phyloP scores from a whole-genome alignment of 345 rosid species.

The Raphanus raphanistrum region DNA sequence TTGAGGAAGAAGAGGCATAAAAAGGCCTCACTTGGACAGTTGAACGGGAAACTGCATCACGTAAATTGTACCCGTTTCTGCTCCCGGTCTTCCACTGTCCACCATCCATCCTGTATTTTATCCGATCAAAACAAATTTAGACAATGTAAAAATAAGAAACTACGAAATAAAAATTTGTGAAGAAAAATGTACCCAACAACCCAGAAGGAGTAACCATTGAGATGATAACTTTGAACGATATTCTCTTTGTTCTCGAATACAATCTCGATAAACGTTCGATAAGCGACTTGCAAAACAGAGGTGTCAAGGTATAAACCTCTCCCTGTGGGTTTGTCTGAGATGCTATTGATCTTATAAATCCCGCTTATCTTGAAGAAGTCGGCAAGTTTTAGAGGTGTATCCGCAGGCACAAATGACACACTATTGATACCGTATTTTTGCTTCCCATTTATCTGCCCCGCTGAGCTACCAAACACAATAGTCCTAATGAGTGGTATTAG shows the following conservation, averaged over 20 bases:
- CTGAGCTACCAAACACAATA: slow-evolving; percentile 63
- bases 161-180: neutral
- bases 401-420: slow-evolving; percentile 76
- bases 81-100: slow-evolving; percentile 77
- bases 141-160: neutral
- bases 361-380: slow-evolving; percentile 80
- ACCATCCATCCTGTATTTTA: slow-evolving; percentile 83
- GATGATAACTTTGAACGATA: slow-evolving; percentile 80
- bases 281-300: slow-evolving; percentile 76
- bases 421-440: slow-evolving; percentile 80
- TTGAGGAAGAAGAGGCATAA: neutral
- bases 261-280: slow-evolving; percentile 64
- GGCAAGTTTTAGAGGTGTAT: slow-evolving; percentile 84
- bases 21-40: slow-evolving; percentile 63
- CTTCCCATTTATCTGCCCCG: slow-evolving; percentile 66
- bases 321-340: slow-evolving; percentile 61
- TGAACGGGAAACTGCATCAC: slow-evolving; percentile 71
- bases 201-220: slow-evolving; percentile 81
- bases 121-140: neutral
- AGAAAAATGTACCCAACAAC: slow-evolving; percentile 72
- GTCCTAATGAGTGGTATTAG: slow-evolving; percentile 65
- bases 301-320: slow-evolving; percentile 72
- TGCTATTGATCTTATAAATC: slow-evolving; percentile 68
- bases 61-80: slow-evolving; percentile 77
- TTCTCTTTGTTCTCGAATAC: slow-evolving; percentile 78